Evolutionary conservation across 2,329 filamentous ascomycete species (phyloP).

Genomic region (Teratosphaeria pseudoeucalypti): DNA sequence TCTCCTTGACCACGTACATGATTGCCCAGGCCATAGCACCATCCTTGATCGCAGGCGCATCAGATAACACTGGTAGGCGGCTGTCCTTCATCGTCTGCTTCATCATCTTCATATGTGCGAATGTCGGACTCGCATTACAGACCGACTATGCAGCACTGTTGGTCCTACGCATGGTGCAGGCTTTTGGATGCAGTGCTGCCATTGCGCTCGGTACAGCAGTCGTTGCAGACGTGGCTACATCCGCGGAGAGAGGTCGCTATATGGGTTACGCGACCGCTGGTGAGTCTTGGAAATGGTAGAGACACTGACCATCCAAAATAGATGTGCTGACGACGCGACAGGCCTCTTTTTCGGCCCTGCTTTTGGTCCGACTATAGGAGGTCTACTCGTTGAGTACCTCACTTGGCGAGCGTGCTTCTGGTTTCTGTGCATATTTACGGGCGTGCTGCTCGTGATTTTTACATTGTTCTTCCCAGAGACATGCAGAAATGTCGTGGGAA

Average conservation of each 20-base stretch:
- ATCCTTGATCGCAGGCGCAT: conserved; percentile 18
- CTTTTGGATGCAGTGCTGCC: conserved; percentile 28
- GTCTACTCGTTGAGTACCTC: conserved; percentile 25
- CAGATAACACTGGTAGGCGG: conserved; percentile 17
- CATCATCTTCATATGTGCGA: conserved; percentile 18
- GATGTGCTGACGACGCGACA: background rate
- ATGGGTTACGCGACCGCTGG: conserved; percentile 28
- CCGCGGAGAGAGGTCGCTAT: conserved; percentile 25
- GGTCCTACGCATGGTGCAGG: conserved; percentile 30
- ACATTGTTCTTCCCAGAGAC: conserved; percentile 28
- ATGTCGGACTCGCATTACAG: conserved; percentile 18
- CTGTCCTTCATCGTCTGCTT: conserved; percentile 20
- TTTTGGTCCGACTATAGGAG: conserved; percentile 18
- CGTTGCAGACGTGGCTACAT: conserved; percentile 27
- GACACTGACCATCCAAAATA: background rate
- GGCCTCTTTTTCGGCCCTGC: conserved; percentile 11
- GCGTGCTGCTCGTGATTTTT: conserved; percentile 21
- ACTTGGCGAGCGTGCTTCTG: conserved; percentile 31
- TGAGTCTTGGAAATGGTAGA: background rate
- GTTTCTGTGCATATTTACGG: conserved; percentile 34
- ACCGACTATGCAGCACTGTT: conserved; percentile 17
- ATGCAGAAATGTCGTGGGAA: conserved; percentile 31
- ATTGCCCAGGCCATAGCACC: conserved; percentile 42
- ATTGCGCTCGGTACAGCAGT: conserved; percentile 28
- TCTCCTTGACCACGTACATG: conserved; percentile 51